Percentiles rank a stretch among this genome's conserved stretches.
Evolutionary conservation across 2,329 filamentous ascomycete genomes (phyloP).

Genomic region (Xylariaceae sp.): DNA sequence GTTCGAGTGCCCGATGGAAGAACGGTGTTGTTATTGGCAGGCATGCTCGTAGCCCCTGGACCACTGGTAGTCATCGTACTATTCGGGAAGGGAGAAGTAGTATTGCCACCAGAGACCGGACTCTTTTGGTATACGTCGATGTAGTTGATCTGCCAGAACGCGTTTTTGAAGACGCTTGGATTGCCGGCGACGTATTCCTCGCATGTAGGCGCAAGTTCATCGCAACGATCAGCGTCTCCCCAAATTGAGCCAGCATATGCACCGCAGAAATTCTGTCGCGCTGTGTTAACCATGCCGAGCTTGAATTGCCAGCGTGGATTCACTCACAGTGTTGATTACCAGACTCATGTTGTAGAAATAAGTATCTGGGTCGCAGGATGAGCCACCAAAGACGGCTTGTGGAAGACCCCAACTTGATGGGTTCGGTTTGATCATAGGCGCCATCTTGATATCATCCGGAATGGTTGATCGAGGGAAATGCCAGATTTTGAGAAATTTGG

Average conservation of each 20-base stretch:
- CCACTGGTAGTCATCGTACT: slow-evolving; percentile 2
- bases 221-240: slow-evolving; percentile 39
- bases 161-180: slow-evolving; percentile 41
- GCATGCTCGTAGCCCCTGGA: slow-evolving; percentile 8
- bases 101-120: neutral
- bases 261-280: slow-evolving; percentile 68
- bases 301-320: neutral
- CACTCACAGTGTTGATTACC: slow-evolving; percentile 62
- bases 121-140: slow-evolving; percentile 45
- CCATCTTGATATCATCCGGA: slow-evolving; percentile 61
- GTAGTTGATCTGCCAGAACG: slow-evolving; percentile 54
- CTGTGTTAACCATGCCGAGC: slow-evolving; percentile 1
- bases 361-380: slow-evolving; percentile 61
- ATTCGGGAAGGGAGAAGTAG: slow-evolving; percentile 9
- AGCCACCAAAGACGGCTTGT: slow-evolving; percentile 64
- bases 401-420: slow-evolving; percentile 68
- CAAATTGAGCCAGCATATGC: slow-evolving; percentile 61
- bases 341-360: slow-evolving; percentile 70
- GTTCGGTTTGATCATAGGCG: slow-evolving; percentile 49
- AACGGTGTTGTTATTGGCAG: slow-evolving; percentile 4
- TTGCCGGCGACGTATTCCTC: slow-evolving; percentile 45
- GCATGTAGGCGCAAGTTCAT: slow-evolving; percentile 42
- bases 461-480: slow-evolving; percentile 68
- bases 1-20: slow-evolving; percentile 26
- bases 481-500: slow-evolving; percentile 67